Conservation (phyloP, 2,329 filamentous ascomycete species). For the Penicillium sp. region DNA sequence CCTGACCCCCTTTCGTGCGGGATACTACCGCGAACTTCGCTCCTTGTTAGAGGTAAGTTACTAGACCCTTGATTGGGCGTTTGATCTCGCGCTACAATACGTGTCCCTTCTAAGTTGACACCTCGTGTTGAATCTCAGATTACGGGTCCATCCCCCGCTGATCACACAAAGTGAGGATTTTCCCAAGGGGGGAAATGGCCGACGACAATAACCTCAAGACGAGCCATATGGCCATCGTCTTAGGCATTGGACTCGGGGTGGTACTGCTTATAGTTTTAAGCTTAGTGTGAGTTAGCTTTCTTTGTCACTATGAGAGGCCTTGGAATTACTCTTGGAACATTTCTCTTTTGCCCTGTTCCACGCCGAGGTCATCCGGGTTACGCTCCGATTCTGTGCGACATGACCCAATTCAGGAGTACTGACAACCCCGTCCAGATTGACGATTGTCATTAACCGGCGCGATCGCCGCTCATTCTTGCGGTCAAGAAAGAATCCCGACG, state of each 20-base stretch:
- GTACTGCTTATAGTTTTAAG: constrained; percentile 33
- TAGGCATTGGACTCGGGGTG: constrained; percentile 34
- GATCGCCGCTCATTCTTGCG: constrained; percentile 22
- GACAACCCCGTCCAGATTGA: constrained; percentile 24
- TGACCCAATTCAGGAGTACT: background rate
- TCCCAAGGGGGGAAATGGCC: constrained; percentile 13
- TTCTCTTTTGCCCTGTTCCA: background rate
- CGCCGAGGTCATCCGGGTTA: background rate
- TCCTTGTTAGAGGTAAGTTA: background rate
- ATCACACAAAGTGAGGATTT: background rate
- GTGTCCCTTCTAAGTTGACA: background rate
- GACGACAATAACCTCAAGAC: constrained; percentile 21
- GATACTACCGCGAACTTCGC: background rate
- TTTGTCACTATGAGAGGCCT: background rate
- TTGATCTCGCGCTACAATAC: background rate
- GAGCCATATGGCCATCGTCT: constrained; percentile 33
- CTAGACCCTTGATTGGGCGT: background rate
- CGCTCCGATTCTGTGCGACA: constrained; percentile 5
- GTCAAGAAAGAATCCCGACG: constrained; percentile 24
- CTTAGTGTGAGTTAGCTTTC: constrained; percentile 28
- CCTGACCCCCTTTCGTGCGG: background rate
- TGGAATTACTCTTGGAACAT: background rate
- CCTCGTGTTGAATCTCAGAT: background rate
- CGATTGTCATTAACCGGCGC: constrained; percentile 36
- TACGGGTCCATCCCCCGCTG: background rate